Evolutionary conservation across 2,329 filamentous ascomycete species (phyloP).

Genomic region (Diplodia scrobiculata): DNA sequence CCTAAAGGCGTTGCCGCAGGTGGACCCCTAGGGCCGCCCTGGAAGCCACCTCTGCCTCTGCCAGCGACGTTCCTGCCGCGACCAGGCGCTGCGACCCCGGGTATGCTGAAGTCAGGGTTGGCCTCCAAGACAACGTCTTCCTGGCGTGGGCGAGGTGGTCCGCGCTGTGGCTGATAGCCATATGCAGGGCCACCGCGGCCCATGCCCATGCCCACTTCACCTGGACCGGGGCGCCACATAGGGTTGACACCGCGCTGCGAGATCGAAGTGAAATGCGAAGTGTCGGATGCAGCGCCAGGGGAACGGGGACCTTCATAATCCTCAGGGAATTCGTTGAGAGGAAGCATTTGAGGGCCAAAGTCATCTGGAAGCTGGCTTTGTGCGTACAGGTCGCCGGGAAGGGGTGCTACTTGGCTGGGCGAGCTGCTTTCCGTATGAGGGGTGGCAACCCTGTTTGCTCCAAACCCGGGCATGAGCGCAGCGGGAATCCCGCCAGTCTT

Average conservation of each 20-base stretch:
- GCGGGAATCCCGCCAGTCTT: slow-evolving; percentile 32
- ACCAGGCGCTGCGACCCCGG: slow-evolving; percentile 47
- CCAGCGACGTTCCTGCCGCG: slow-evolving; percentile 37
- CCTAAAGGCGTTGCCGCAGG: slow-evolving; percentile 15
- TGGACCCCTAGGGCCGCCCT: background rate
- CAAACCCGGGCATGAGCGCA: slow-evolving; percentile 41
- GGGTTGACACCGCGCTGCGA: slow-evolving; percentile 88
- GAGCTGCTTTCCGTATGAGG: slow-evolving; percentile 36
- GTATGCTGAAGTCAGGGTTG: slow-evolving; percentile 85
- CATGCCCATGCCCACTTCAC: slow-evolving; percentile 46
- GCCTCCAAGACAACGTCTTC: slow-evolving; percentile 74
- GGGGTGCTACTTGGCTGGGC: slow-evolving; percentile 33
- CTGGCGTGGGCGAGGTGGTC: slow-evolving; percentile 49
- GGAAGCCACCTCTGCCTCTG: slow-evolving; percentile 3
- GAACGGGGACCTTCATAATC: slow-evolving; percentile 67
- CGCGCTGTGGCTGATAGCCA: slow-evolving; percentile 35
- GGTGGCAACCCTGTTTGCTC: slow-evolving; percentile 34
- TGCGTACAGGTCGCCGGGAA: slow-evolving; percentile 34
- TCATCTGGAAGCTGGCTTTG: slow-evolving; percentile 12
- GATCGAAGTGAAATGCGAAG: slow-evolving; percentile 85
- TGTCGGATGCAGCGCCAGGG: slow-evolving; percentile 71
- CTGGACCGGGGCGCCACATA: slow-evolving; percentile 68
- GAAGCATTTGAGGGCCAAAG: slow-evolving; percentile 24
- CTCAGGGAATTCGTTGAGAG: slow-evolving; percentile 48
- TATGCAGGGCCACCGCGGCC: slow-evolving; percentile 41